phyloP scores from a whole-genome alignment of 2,329 filamentous ascomycete species.

The Boeremia exigua region DNA sequence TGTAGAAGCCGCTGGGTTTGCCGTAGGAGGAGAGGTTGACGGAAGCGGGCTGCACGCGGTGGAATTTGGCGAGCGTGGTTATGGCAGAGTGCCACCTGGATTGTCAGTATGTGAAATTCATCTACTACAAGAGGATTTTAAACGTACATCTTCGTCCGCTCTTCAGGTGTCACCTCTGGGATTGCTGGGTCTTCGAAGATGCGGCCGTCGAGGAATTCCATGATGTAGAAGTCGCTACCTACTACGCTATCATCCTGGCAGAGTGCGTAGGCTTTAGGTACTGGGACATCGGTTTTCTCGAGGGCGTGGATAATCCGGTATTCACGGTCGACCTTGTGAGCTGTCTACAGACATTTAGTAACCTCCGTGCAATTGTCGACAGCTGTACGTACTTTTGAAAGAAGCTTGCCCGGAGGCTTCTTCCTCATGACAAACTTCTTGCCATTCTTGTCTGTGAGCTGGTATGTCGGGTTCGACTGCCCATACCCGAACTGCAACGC shows the following conservation, averaged over 20 bases:
- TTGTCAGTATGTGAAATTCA: background rate
- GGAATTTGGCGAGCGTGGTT: conserved; percentile 82
- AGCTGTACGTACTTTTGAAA: conserved; percentile 60
- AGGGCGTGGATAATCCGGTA: conserved; percentile 89
- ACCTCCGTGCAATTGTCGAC: too few species aligned
- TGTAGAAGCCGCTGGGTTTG: conserved; percentile 77
- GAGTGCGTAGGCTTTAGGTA: conserved; percentile 81
- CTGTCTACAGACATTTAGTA: conserved; percentile 63
- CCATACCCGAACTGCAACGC: conserved; percentile 84
- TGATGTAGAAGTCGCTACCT: conserved; percentile 94
- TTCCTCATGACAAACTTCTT: conserved; percentile 88
- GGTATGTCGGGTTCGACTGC: conserved; percentile 97
- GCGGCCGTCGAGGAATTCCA: conserved; percentile 92
- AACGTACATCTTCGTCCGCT: conserved; percentile 75
- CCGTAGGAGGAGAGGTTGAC: conserved; percentile 78
- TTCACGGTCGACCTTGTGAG: conserved; percentile 96
- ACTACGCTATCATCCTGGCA: conserved; percentile 83
- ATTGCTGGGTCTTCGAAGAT: conserved; percentile 90
- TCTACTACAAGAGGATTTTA: too few species aligned
- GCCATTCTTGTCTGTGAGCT: conserved; percentile 75
- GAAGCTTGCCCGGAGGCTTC: conserved; percentile 92
- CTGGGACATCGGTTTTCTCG: conserved; percentile 78
- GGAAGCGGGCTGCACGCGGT: conserved; percentile 70
- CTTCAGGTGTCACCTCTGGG: conserved; percentile 70
- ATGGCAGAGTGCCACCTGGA: conserved; percentile 81